These are phyloP conservation scores for Zanthoxylum bungeanum DNA, from an alignment of 345 rosid species.

Conservation along the genomic window DNA sequence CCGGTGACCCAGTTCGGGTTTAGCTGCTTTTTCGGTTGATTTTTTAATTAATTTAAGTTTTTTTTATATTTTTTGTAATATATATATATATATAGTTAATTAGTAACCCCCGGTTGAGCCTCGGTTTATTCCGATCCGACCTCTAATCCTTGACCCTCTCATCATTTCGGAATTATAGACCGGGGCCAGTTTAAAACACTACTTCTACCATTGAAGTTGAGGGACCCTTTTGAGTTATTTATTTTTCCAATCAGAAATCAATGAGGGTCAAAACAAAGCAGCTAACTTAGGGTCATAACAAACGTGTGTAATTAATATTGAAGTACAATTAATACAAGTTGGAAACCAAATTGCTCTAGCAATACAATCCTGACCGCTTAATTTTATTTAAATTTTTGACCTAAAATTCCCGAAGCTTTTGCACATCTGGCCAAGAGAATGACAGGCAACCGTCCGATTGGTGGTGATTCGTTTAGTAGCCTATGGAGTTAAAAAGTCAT, in stretches of 20 bases:
- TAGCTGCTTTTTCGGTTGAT: no score
- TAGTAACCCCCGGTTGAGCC: no score
- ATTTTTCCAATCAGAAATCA: neutral
- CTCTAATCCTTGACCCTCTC: no score
- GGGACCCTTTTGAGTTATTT: neutral
- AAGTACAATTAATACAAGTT: neutral
- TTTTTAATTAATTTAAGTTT: no score
- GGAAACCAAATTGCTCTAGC: neutral
- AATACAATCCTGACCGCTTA: neutral
- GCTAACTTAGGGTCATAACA: neutral
- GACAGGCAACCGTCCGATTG: neutral
- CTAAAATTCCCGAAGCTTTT: neutral
- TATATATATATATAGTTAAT: neutral
- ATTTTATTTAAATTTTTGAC: neutral
- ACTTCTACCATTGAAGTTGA: neutral
- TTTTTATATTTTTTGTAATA: no score
- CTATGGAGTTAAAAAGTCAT: no score
- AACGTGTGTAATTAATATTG: neutral
- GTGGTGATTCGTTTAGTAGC: neutral
- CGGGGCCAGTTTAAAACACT: no score
- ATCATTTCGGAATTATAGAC: no score
- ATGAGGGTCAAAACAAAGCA: neutral
- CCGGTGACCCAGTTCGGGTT: no score
- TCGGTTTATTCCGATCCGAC: no score
- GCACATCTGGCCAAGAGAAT: neutral